Percentiles rank a stretch among this genome's conserved stretches.
These are phyloP conservation scores for Letharia columbiana DNA, from an alignment of 495 filamentous ascomycete genomes.

Conservation along the genomic window DNA sequence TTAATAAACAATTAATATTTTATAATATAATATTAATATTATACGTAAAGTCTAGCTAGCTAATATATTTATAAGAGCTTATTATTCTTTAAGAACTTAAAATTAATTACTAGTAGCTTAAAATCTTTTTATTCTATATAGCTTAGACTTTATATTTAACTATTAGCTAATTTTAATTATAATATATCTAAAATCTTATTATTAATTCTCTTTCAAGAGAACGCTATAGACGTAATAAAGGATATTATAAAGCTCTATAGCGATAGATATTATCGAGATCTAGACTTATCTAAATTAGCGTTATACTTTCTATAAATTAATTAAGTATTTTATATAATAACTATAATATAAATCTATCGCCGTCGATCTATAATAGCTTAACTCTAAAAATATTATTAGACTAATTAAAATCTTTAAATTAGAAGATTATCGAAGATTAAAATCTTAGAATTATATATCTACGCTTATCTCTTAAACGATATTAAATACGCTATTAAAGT, in stretches of 20 bases:
- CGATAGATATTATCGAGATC: not conserved
- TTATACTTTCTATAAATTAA: not conserved
- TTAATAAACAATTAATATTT: constrained; percentile 6
- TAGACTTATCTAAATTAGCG: not conserved
- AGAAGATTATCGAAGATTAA: not conserved
- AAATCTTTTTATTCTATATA: not conserved
- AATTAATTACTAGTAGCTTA: not conserved
- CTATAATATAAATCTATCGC: not conserved
- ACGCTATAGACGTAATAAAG: not conserved
- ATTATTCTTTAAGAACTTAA: not conserved
- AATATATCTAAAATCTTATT: not conserved
- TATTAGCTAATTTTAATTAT: not conserved
- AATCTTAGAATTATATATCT: not conserved
- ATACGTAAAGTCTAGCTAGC: constrained; percentile 23
- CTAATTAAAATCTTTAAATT: not conserved
- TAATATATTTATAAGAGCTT: constrained; percentile 21
- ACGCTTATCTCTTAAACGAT: not conserved
- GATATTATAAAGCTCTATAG: not conserved
- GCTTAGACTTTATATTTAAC: not conserved
- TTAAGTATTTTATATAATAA: not conserved
- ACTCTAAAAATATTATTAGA: not conserved
- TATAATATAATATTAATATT: not conserved
- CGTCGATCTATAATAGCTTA: not conserved
- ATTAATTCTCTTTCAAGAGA: not conserved
- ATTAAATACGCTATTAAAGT: not conserved